Evolutionary conservation across 257 asterid genomes (phyloP).

Genomic region (Scutellaria baicalensis): DNA sequence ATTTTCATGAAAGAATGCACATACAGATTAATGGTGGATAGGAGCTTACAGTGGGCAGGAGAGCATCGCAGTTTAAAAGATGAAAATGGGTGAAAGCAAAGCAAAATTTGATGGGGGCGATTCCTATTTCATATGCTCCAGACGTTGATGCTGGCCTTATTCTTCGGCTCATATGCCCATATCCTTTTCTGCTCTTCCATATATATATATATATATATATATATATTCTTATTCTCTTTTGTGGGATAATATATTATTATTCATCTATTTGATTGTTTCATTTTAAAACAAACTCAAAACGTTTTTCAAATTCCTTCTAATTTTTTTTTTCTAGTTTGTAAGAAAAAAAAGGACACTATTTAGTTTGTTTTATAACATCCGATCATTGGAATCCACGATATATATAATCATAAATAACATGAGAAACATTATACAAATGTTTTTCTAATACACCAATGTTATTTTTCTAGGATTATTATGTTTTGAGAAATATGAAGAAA

Average conservation of each 20-base stretch:
- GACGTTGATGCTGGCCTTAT: neutral
- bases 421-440: too few relatives aligned
- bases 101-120: neutral
- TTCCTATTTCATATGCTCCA: neutral
- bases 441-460: too few relatives aligned
- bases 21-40: neutral
- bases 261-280: too few relatives aligned
- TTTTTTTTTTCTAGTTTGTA: too few relatives aligned
- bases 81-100: neutral
- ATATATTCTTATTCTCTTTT: neutral
- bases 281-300: too few relatives aligned
- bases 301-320: too few relatives aligned
- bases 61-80: conserved; percentile 32
- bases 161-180: neutral
- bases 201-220: neutral
- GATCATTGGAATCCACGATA: too few relatives aligned
- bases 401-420: too few relatives aligned
- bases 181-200: neutral
- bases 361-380: too few relatives aligned
- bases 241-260: neutral
- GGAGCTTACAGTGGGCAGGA: conserved; percentile 42
- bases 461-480: too few relatives aligned
- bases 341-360: too few relatives aligned
- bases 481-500: too few relatives aligned
- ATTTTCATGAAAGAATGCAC: neutral